A percentile compares a stretch with the other conserved stretches of the same genome.
These are phyloP conservation scores for Xerocomellus intermedius DNA, from an alignment of 768 basidiomycete species.

Conservation along the genomic window DNA sequence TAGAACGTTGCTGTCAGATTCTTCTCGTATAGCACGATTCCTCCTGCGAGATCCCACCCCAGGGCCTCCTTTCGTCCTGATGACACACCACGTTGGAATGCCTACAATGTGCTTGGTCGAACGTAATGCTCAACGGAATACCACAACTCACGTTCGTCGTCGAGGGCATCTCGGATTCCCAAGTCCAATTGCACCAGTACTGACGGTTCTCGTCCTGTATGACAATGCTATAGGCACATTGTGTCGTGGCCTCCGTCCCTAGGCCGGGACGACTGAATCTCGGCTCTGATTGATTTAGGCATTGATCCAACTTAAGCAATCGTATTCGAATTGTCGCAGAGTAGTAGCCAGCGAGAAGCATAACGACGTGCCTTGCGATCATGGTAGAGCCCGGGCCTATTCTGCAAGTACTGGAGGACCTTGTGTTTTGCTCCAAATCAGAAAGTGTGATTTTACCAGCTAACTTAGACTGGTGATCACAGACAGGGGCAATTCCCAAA, in stretches of 20 bases:
- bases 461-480: too few relatives aligned
- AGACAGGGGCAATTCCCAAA: slow-evolving; percentile 11
- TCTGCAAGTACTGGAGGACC: background rate
- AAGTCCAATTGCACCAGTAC: background rate
- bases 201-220: background rate
- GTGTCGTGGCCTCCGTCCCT: background rate
- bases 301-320: background rate
- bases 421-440: background rate
- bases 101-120: background rate
- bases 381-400: background rate
- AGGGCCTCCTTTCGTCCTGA: background rate
- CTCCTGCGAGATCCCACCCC: background rate
- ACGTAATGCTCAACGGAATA: background rate
- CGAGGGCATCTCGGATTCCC: background rate
- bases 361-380: background rate
- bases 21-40: background rate
- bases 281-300: background rate
- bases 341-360: background rate
- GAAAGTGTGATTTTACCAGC: too few relatives aligned
- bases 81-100: background rate
- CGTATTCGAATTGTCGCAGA: background rate
- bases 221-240: background rate
- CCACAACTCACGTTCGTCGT: background rate
- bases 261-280: background rate
- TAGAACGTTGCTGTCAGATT: background rate